A percentile compares a stretch with the other conserved stretches of the same genome.
Conservation (phyloP, 75 land plant genomes). For the Cryptomeria japonica region DNA sequence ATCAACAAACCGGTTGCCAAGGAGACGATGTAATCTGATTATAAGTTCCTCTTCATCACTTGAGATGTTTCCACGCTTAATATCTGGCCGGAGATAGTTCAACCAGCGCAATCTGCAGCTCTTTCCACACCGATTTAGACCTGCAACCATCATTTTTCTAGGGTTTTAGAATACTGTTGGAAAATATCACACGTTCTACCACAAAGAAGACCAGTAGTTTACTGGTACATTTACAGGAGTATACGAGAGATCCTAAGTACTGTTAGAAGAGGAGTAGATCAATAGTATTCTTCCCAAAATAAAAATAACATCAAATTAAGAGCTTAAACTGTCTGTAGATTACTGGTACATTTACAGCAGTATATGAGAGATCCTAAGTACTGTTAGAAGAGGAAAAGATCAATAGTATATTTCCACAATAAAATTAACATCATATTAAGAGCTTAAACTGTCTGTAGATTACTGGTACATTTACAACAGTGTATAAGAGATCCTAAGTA, state of each 20-base stretch:
- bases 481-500: neutral
- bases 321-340: too few species aligned
- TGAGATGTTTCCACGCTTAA: slow-evolving; percentile 23
- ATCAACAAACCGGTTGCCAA: slow-evolving; percentile 20
- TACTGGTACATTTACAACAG: neutral
- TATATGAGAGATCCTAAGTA: neutral
- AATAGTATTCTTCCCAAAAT: neutral
- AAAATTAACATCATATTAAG: too few species aligned
- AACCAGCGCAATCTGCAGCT: slow-evolving; percentile 30
- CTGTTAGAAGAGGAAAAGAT: too few species aligned
- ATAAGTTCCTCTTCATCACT: slow-evolving; percentile 27
- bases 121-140: slow-evolving; percentile 25
- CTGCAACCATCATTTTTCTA: neutral
- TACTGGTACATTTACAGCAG: neutral
- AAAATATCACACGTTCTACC: too few species aligned
- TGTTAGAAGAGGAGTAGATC: too few species aligned
- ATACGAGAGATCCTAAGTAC: neutral
- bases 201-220: neutral
- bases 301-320: too few species aligned
- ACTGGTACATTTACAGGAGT: neutral
- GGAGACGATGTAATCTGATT: slow-evolving; percentile 20
- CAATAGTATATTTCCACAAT: too few species aligned
- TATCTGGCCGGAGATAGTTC: slow-evolving; percentile 28
- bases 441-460: too few species aligned
- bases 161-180: too few species aligned